A percentile compares a stretch with the other conserved stretches of the same genome.
phyloP scores from a whole-genome alignment of 2,329 filamentous ascomycete species.

The Aspergillus flavus region DNA sequence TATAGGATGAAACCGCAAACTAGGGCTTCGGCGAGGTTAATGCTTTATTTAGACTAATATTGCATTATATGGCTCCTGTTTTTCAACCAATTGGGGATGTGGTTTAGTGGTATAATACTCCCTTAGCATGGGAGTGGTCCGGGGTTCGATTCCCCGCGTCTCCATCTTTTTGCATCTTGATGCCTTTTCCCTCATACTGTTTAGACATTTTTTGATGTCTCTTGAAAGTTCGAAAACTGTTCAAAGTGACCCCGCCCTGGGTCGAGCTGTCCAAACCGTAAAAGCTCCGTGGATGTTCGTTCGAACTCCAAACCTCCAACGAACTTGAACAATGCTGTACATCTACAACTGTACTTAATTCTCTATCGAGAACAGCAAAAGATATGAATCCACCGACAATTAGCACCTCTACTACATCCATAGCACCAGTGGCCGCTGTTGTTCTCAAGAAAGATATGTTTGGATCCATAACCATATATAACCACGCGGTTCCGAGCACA shows the following conservation, averaged over 20 bases:
- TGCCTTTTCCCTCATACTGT: too few relatives aligned
- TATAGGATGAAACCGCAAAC: too few relatives aligned
- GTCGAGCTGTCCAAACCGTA: background rate
- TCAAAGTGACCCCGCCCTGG: background rate
- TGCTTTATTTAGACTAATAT: fast-evolving
- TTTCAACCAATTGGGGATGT: background rate
- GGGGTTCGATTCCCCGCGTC: conserved; percentile 4
- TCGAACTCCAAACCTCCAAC: too few relatives aligned
- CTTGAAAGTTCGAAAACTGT: too few relatives aligned
- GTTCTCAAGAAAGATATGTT: background rate
- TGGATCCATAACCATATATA: background rate
- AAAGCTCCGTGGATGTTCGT: background rate
- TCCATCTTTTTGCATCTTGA: background rate
- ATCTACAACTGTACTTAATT: background rate
- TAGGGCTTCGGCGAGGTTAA: too few relatives aligned
- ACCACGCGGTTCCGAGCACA: too few relatives aligned
- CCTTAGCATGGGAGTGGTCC: conserved; percentile 3
- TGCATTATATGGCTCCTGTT: too few relatives aligned
- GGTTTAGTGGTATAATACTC: conserved; percentile 5
- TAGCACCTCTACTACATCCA: fast-evolving
- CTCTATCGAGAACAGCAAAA: too few relatives aligned
- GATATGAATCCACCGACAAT: background rate
- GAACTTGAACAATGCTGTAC: too few relatives aligned
- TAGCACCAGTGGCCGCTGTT: background rate
- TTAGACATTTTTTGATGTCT: too few relatives aligned